Base-by-base conservation (phyloP, 1,284 basidiomycete species). In the Amylostereum chailletii region DNA sequence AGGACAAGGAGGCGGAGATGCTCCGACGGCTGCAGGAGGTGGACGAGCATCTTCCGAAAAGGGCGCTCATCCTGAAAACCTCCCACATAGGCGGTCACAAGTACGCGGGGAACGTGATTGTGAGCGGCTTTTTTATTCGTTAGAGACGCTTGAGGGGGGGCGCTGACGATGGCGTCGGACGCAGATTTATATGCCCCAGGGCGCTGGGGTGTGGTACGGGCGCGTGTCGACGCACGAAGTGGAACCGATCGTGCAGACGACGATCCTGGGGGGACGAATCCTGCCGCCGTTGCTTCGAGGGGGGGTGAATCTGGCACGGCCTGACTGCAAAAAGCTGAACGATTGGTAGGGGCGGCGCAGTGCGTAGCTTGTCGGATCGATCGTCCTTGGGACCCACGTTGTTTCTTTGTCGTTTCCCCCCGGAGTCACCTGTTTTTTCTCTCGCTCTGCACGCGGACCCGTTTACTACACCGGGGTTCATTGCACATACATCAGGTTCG, bases 1-100 rank as follows among this genome's bases (percentile, higher is more conserved):
- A 62, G 11, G 67, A 69, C 31, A 67, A 69, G 53, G 68, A 72
- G 39, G 66, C 61, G 30, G 70, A 71, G 54, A 70, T 83, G 46
- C 59, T 69, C 34, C 61, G 67, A 11, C 73, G 74, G 55, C 68
- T 88, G 26, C 74, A 75, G 56, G 71, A 67, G 36, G 74, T 79
- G 39, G 70, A 74, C 32, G 67, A 66, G 34, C 72, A 68, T 53
- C 76, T 66, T 60, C 71, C 59, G 6, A 75, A 65, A 53, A 69
- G 62, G 53, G 90, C 83, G 6, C 83, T 94, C 42, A 83, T 97
- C 52, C 71, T 96, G 60, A 83, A 80, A 60, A 87, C 83, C 54
- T 94, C 89, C 31, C 94, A 96, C 66, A 75, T 93, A 43, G 92
- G 93, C 43, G 93, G 92, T 1, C 94, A 96, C 70, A 85, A 86